A percentile compares a stretch with the other conserved stretches of the same genome.
Conservation (phyloP, 352 stramenopile genomes). For the Globisporangium carolinianum region DNA sequence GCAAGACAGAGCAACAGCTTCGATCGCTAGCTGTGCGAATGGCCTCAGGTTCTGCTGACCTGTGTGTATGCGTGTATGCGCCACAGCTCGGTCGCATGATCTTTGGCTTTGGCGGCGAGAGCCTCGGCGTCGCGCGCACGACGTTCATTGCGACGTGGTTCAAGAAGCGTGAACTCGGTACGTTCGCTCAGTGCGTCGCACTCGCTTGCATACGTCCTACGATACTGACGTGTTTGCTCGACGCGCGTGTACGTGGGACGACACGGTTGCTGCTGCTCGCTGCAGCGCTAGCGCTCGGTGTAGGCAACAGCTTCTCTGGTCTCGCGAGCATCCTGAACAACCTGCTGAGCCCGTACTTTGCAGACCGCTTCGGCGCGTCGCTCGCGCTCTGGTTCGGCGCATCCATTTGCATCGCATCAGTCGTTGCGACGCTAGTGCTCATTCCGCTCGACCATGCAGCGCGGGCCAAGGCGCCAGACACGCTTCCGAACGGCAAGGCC, state of each 20-base stretch:
- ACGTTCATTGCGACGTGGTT: slow-evolving; percentile 83
- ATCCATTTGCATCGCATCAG: slow-evolving; percentile 31
- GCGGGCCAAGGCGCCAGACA: slow-evolving; percentile 13
- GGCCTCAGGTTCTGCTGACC: background rate
- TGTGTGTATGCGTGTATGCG: background rate
- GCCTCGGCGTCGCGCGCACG: slow-evolving; percentile 58
- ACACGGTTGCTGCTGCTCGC: too few species aligned
- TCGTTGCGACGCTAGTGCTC: slow-evolving; percentile 43
- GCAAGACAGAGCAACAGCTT: too few species aligned
- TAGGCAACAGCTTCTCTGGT: slow-evolving; percentile 61
- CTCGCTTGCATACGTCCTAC: too few species aligned
- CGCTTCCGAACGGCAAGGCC: slow-evolving; percentile 27
- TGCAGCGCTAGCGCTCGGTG: slow-evolving; percentile 71
- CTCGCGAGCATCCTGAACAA: slow-evolving; percentile 82
- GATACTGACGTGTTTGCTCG: background rate
- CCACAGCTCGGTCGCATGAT: slow-evolving; percentile 66
- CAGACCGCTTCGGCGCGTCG: slow-evolving; percentile 37
- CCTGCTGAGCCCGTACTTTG: slow-evolving; percentile 56
- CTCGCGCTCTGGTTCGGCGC: slow-evolving; percentile 64
- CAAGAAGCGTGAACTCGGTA: slow-evolving; percentile 59
- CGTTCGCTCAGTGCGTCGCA: background rate
- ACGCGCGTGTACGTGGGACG: too few species aligned
- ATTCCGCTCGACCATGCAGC: slow-evolving; percentile 40
- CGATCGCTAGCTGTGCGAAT: too few species aligned
- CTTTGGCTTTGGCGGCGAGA: slow-evolving; percentile 83